Percentiles rank a stretch among this genome's conserved stretches.
phyloP scores from a whole-genome alignment of 2,329 filamentous ascomycete species.

The Phyllosticta citribraziliensis region DNA sequence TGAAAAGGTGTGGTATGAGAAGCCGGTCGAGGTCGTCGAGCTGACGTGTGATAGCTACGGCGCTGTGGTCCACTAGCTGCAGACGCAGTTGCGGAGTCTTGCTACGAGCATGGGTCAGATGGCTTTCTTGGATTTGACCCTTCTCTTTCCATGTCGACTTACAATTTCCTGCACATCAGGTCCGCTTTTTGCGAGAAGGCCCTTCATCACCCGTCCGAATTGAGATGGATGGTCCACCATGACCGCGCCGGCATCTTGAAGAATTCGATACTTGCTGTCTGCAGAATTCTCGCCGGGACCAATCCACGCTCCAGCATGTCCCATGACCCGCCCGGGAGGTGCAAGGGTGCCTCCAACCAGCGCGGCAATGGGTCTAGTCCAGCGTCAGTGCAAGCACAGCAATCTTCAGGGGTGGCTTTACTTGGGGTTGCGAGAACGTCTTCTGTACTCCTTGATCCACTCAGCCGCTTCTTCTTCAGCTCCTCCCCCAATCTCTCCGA shows the following conservation, averaged over 20 bases:
- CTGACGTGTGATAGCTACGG: constrained; percentile 37
- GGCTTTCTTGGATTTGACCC: too few species aligned
- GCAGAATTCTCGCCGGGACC: constrained; percentile 56
- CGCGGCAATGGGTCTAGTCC: constrained; percentile 57
- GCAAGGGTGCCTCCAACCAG: constrained; percentile 58
- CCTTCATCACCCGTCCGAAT: constrained; percentile 60
- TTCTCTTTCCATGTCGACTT: constrained; percentile 10
- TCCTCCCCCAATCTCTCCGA: constrained; percentile 63
- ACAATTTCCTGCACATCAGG: constrained; percentile 31
- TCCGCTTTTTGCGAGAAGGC: constrained; percentile 41
- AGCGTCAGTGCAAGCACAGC: neutral
- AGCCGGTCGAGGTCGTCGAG: neutral
- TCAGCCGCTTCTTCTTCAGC: constrained; percentile 63
- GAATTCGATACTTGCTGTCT: constrained; percentile 53
- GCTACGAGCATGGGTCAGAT: constrained; percentile 13
- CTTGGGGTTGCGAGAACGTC: constrained; percentile 52
- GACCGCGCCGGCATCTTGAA: constrained; percentile 56
- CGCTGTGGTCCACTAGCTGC: constrained; percentile 33
- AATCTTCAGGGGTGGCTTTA: constrained; percentile 27
- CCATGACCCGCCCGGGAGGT: constrained; percentile 60
- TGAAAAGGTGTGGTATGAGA: constrained; percentile 21
- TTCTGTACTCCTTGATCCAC: constrained; percentile 59
- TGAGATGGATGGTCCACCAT: constrained; percentile 69
- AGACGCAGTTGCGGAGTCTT: constrained; percentile 17
- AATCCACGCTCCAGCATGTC: constrained; percentile 67